A percentile compares a stretch with the other conserved stretches of the same genome.
These are phyloP conservation scores for Boletus coccyginus DNA, from an alignment of 768 basidiomycete genomes.

Conservation along the genomic window DNA sequence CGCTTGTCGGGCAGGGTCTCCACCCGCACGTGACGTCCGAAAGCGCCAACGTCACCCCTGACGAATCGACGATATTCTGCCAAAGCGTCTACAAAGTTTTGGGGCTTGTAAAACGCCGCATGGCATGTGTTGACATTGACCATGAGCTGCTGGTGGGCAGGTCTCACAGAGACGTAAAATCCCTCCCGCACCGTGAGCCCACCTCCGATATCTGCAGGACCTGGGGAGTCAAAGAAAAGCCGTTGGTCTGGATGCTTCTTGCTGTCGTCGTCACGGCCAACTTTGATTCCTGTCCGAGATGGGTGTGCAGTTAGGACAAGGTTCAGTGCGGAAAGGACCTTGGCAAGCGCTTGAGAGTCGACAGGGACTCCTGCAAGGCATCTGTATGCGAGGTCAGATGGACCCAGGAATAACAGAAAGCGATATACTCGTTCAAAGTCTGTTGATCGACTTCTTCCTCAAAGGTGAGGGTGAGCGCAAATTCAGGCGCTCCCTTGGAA, in stretches of 20 bases:
- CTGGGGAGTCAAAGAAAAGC: slow-evolving; percentile 39
- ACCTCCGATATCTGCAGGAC: slow-evolving; percentile 39
- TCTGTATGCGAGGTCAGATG: slow-evolving; percentile 35
- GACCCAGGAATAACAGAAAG: slow-evolving; percentile 23
- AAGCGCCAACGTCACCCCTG: slow-evolving; percentile 51
- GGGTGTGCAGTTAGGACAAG: slow-evolving; percentile 44
- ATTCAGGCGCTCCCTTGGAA: slow-evolving; percentile 29
- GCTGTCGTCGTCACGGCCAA: slow-evolving; percentile 42
- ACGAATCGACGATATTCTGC: slow-evolving; percentile 40
- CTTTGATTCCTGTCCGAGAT: slow-evolving; percentile 39
- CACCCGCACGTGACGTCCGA: slow-evolving; percentile 64
- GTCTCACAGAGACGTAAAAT: slow-evolving; percentile 41
- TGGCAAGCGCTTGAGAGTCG: slow-evolving; percentile 54
- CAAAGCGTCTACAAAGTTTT: slow-evolving; percentile 43
- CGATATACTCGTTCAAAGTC: slow-evolving; percentile 2
- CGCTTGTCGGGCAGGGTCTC: slow-evolving; percentile 59
- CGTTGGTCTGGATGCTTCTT: slow-evolving; percentile 32
- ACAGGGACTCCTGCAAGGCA: slow-evolving; percentile 54
- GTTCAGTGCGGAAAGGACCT: slow-evolving; percentile 48
- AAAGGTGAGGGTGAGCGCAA: slow-evolving; percentile 39
- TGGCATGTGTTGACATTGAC: slow-evolving; percentile 53
- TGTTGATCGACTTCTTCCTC: slow-evolving; percentile 36
- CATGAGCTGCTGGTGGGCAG: slow-evolving; percentile 45
- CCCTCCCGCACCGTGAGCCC: slow-evolving; percentile 58
- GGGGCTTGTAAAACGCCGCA: slow-evolving; percentile 43